Evolutionary conservation across 768 basidiomycete genomes (phyloP), one percentile per base, ranked within the genome.

Genomic region (Daedalea quercina): DNA sequence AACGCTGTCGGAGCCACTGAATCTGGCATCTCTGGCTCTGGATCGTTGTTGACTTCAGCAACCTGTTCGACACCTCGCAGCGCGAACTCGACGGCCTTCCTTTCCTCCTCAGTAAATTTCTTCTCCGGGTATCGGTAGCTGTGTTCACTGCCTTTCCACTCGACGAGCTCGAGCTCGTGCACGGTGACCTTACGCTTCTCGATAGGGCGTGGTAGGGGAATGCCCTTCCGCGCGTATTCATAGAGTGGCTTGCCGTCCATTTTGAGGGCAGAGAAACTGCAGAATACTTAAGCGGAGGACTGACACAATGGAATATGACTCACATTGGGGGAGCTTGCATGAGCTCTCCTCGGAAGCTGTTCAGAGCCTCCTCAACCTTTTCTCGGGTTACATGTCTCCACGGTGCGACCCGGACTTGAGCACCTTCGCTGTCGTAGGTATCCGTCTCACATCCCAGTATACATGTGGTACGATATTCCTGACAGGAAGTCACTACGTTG

Each of bases 171-270:
- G 43, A 98, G 75, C 6, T 82, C 80, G 63, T 91, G 83, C 9
- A 99, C 82, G 9, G 83, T 91, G 19, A 89, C 87, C 57, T 80
- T 77, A 11, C 96, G 86, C 46, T 85, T 68, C 61, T 94, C 91
- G 55, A 99, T 94, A n/a, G 95, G 89, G 9, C 94, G 84, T 28
- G 96, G 96, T 15, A 99, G 79, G 0, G 94, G 91, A 41, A 86
- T 89, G 8, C 89, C 89, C 63, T 86, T 77, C 2, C 96, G 83
- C 19, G 96, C 96, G 64, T 98, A 99, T 61, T 98, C 94, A 66
- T 98, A 92, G 33, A 98, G 68, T 0, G 92, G 92, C 67, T 80
- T 90, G 1, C 96, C 96, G 59, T 98, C 94, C 94, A 98, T 98
- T 69, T 98, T 98, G 33, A 98, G 76, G 1, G 96, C 96, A 9